These are phyloP conservation scores for Plasmopara halstedii DNA, from an alignment of 352 stramenopile species.

Conservation along the genomic window DNA sequence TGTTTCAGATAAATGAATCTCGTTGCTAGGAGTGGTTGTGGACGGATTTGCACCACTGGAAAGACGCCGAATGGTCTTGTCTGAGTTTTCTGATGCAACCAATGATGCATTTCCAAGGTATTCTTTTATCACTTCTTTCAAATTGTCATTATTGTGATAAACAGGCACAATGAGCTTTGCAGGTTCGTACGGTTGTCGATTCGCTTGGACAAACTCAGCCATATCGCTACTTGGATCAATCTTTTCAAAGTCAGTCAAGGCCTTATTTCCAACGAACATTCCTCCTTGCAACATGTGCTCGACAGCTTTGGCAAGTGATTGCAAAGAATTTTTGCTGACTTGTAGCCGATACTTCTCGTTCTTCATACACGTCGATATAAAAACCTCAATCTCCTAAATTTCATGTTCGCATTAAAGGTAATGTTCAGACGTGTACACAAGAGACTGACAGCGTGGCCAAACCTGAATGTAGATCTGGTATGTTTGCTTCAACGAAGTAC, in stretches of 20 bases:
- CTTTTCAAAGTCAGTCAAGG: constrained; percentile 35
- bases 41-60: neutral
- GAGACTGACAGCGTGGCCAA: neutral
- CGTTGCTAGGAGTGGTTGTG: constrained; percentile 2
- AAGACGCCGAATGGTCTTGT: constrained; percentile 8
- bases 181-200: constrained; percentile 40
- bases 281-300: constrained; percentile 49
- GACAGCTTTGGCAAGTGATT: constrained; percentile 60
- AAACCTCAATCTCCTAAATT: constrained; percentile 59
- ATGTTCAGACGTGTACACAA: neutral
- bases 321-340: constrained; percentile 69
- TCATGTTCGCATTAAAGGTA: neutral
- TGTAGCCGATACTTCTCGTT: constrained; percentile 83
- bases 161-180: constrained; percentile 36
- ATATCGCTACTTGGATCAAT: constrained; percentile 56
- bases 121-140: constrained; percentile 50
- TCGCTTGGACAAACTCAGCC: constrained; percentile 45
- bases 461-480: constrained; percentile 61
- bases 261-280: constrained; percentile 24
- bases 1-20: constrained; percentile 9
- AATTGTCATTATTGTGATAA: constrained; percentile 37
- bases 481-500: constrained; percentile 30
- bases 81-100: constrained; percentile 8
- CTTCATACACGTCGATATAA: constrained; percentile 76
- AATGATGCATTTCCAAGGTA: constrained; percentile 25